Evolutionary conservation across 106 monocot genomes (phyloP), one percentile per base, ranked within the genome.

Genomic region (Agapanthus africanus): DNA sequence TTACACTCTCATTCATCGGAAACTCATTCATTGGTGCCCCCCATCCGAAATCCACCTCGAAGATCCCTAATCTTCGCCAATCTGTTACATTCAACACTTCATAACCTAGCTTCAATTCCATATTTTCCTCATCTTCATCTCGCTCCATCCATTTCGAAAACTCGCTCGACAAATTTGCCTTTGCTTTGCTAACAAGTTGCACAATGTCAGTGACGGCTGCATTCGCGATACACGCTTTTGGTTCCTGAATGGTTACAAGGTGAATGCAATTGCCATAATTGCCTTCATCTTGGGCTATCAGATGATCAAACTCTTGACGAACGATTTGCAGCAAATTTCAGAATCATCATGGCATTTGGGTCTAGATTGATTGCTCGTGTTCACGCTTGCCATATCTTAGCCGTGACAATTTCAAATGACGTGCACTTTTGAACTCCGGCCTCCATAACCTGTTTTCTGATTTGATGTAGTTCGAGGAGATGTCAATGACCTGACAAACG

Each of bases 181-280:
- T 80, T 5, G 67, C 74, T 16, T 70, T 25, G 14, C 54, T 15
- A 42, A 79, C 74, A 28, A 74, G 30, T n/a, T 25, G n/a, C 28
- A 74, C 54, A 0, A 79, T 60, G 21, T 79, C 69, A 19, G 68
- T 35, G 0, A 79, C 8, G 19, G 69, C 51, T 4, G 52, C 67
- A 6, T 23, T 13, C 2, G 68, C 47, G 11, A 79, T 36, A 32
- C 7, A 40, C 3, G 1, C 63, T 23, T 51, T 54, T 6, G 69
- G 27, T 11, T 59, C 79, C 6, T 62, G 11, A 23, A 74, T 40
- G 11, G 26, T 41, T 21, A 70, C 38, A 1, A 37, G 63, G 69
- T 73, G 69, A 30, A 75, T 49, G 65, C 73, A 80, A 65, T 80
- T 80, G 0, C 75, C 80, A 34, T 80, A 80, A 66, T 75, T 75